phyloP scores from a whole-genome alignment of 106 monocot species.

The Dendrobium huoshanense region DNA sequence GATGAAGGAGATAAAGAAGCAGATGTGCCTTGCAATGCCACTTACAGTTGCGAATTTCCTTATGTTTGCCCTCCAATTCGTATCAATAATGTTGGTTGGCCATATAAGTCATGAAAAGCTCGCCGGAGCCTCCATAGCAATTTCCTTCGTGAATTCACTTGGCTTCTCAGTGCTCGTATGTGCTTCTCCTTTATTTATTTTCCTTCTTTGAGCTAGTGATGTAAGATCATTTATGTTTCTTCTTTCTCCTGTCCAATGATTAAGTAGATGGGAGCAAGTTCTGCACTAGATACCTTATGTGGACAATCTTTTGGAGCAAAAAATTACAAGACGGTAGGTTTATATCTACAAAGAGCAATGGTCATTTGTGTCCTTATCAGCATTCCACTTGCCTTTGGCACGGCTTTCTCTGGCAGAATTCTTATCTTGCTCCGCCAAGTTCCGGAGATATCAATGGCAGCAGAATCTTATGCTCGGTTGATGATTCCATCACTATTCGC shows the following conservation, averaged over 20 bases:
- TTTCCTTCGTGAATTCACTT: background rate
- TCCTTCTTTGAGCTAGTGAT: too few species aligned
- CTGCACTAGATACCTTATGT: conserved; percentile 73
- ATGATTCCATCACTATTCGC: conserved; percentile 66
- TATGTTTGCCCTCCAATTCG: conserved; percentile 2
- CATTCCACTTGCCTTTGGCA: conserved; percentile 43
- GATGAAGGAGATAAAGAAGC: background rate
- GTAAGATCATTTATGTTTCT: too few species aligned
- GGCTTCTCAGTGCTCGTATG: background rate
- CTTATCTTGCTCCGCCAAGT: conserved; percentile 45
- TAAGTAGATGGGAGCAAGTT: conserved; percentile 58
- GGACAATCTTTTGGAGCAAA: conserved; percentile 72
- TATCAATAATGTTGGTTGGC: background rate
- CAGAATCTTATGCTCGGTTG: conserved; percentile 49
- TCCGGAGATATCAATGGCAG: conserved; percentile 54
- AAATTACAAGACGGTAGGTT: conserved; percentile 48
- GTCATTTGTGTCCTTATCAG: conserved; percentile 36
- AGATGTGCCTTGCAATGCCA: background rate
- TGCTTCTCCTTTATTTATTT: too few species aligned
- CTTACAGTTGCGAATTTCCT: conserved; percentile 2
- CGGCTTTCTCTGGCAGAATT: conserved; percentile 51
- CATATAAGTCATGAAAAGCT: background rate
- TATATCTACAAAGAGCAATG: conserved; percentile 56
- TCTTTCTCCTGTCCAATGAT: too few species aligned
- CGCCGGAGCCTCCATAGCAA: conserved; percentile 1